These are phyloP conservation scores for Endocarpon pusillum DNA, from an alignment of 495 filamentous ascomycete genomes.

Conservation along the genomic window DNA sequence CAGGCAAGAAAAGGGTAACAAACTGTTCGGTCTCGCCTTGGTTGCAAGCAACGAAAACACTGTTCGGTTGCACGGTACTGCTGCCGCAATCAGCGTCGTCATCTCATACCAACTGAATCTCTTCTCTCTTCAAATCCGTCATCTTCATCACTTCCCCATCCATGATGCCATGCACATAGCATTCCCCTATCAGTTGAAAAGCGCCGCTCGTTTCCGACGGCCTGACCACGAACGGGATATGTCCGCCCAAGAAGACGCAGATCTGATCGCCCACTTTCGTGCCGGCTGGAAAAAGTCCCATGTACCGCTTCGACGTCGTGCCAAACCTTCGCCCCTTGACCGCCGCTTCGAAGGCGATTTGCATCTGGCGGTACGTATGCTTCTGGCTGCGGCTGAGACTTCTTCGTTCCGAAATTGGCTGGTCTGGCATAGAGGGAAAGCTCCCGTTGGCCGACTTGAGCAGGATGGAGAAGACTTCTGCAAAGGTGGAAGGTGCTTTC, in stretches of 20 bases:
- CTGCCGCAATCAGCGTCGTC: too few species aligned
- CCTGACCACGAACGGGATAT: background rate
- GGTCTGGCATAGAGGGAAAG: slow-evolving; percentile 1
- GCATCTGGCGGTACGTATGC: too few species aligned
- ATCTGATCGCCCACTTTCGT: background rate
- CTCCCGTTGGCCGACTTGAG: slow-evolving; percentile 1
- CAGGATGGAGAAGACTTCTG: slow-evolving; percentile 4
- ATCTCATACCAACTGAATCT: too few species aligned
- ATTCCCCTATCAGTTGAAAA: background rate
- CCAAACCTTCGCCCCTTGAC: too few species aligned
- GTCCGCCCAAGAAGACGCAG: slow-evolving; percentile 1
- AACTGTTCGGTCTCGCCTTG: too few species aligned
- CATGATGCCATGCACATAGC: slow-evolving; percentile 2
- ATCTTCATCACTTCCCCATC: too few species aligned
- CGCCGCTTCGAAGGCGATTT: too few species aligned
- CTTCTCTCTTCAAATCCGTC: too few species aligned
- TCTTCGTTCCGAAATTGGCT: slow-evolving; percentile 4
- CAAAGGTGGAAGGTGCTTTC: slow-evolving; percentile 3
- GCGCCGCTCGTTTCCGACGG: background rate
- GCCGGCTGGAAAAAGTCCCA: background rate
- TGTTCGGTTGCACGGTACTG: too few species aligned
- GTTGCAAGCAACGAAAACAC: too few species aligned
- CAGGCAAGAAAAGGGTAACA: too few species aligned
- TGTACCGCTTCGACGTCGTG: slow-evolving; percentile 1
- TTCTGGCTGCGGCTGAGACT: slow-evolving; percentile 2